Evolutionary conservation across 345 rosid species (phyloP), one percentile per base, ranked within the genome.

Genomic region (Rhizophora apiculata): DNA sequence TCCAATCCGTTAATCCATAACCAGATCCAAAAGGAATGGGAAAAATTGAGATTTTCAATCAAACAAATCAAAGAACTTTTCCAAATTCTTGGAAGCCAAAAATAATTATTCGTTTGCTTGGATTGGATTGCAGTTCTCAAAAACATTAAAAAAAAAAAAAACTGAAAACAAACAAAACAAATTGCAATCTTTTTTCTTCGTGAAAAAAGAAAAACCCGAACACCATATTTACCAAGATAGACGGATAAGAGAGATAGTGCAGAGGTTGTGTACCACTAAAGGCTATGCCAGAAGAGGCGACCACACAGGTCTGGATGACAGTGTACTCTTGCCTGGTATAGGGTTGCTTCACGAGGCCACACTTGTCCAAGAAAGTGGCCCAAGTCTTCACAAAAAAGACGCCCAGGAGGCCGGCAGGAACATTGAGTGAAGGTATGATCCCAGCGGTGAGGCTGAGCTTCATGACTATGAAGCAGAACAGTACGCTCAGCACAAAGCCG

Each of bases 261-360:
- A 24, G 16, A 37, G 24, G 24, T 8, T 22, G 16, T 24, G 7
- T 73, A 73, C 77, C 77, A 10, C 72, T 73, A 6, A 73, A 73
- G 51, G 77, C 77, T 2, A 73, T 73, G 67, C 77, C 77, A 2
- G 77, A 73, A 49, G 77, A 60, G 10, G 77, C 76, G n/a, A 66
- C 76, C 16, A 73, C 71, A 8, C 70, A 72, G 16, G 75, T 72
- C 70, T 72, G 75, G 20, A 72, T 72, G 10, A 72, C 75, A 13
- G 75, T 67, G 30, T 73, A 66, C 67, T 73, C 71, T 52, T 73
- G 77, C 11, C 77, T 53, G 11, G 77, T 73, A 46, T 67, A 73
- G n/a, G 77, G 77, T 0, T 34, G 77, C 20, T 54, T 67, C 31
- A 73, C 2, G 18, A 62, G 48, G 5, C 67, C 32, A 39, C 62